Percentiles rank a stretch among this genome's conserved stretches.
Evolutionary conservation across 2,329 filamentous ascomycete species (phyloP).

Genomic region (Diaporthe ampelina): DNA sequence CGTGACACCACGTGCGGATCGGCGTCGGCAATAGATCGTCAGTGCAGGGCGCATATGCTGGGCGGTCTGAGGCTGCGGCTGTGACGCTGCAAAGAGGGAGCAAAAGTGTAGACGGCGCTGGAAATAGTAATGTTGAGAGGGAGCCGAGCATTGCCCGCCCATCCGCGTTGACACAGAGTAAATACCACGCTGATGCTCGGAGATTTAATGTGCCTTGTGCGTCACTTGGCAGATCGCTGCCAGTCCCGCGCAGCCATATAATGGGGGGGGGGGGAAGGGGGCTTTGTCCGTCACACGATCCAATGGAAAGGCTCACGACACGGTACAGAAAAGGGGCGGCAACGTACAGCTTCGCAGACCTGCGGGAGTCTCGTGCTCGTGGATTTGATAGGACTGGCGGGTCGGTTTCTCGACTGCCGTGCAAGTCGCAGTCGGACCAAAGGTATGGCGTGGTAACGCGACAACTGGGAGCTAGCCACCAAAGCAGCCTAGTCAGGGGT

Average conservation of each 20-base stretch:
- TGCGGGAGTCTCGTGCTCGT: neutral
- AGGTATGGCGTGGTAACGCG: conserved; percentile 10
- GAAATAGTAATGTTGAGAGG: conserved; percentile 9
- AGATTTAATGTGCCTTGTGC: conserved; percentile 41
- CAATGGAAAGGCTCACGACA: conserved; percentile 11
- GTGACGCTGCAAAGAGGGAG: conserved; percentile 28
- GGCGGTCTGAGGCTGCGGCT: conserved; percentile 12
- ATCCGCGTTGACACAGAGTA: conserved; percentile 15
- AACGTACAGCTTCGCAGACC: conserved; percentile 34
- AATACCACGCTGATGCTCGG: conserved; percentile 36
- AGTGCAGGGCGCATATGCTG: conserved; percentile 34
- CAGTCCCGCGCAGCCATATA: conserved; percentile 22
- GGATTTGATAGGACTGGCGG: neutral
- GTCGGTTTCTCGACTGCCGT: neutral
- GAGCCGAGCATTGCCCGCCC: neutral
- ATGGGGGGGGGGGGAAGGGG: no score
- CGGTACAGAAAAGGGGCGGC: conserved; percentile 1
- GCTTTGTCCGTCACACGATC: conserved; percentile 9
- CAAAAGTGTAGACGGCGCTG: neutral
- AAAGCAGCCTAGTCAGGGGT: conserved; percentile 40
- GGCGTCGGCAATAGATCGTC: conserved; percentile 34
- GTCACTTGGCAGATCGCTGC: conserved; percentile 36
- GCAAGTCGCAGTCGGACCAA: neutral
- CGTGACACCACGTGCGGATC: conserved; percentile 33
- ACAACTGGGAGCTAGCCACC: conserved; percentile 32